Evolutionary conservation across 345 rosid species (phyloP), one percentile per base, ranked within the genome.

Genomic region (Clausena lansium): DNA sequence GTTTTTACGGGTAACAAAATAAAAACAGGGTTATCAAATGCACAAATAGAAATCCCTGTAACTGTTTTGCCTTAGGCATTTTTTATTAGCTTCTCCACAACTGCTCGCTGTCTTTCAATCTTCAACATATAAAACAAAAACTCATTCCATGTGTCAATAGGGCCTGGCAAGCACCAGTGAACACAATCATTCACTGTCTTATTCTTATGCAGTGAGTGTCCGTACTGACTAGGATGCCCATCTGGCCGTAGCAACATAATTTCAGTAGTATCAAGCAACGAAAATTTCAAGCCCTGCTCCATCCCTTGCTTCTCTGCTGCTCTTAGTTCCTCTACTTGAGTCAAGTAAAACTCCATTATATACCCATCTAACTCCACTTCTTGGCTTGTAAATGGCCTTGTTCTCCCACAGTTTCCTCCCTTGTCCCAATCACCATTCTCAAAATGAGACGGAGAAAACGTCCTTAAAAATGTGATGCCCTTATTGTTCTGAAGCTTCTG

Each of bases 101-200:
- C 69, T 35, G 27, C 35, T 30, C 39, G 57, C 24, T 41, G 76
- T 62, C 68, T 68, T 74, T 77, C 87, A 74, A 65, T 85, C 80
- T 83, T 87, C 84, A 90, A 76, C 80, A 90, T 80, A 64, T 87
- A 78, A 36, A 87, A 86, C 85, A 92, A 82, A 61, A 92, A 79
- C 83, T 93, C 93, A 73, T 93, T 93, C 98, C 89, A 87, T 36
- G 91, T 83, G 71, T 88, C 93, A 8, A 90, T 75, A 41, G 98
- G 91, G 47, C 97, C 94, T 11, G 98, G 98, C 84, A 91, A 85
- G 85, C 97, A 94, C 98, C 98, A 92, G 83, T 92, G 95, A 55
- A 94, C 91, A 79, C 97, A 92, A 71, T 92, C 98, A 17, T 80
- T 84, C 2, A 80, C 61, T 0, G 77, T 59, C 28, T 58, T 75